Evolutionary conservation across 495 filamentous ascomycete genomes (phyloP), one percentile per base, ranked within the genome.

Genomic region (Clavariopsis aquatica): DNA sequence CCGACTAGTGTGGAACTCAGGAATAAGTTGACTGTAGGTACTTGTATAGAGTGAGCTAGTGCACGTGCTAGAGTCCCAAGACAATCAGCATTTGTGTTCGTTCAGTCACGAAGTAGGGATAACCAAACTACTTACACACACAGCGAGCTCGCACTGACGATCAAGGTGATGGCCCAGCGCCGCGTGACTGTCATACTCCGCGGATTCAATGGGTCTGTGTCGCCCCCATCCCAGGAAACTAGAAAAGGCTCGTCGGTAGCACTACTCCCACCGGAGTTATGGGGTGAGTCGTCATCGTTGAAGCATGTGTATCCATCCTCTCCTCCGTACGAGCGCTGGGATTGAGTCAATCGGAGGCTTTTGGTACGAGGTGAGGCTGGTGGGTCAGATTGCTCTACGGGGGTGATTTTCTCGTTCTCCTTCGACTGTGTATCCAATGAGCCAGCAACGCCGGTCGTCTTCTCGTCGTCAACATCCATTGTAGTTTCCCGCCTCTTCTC

Each of bases 41-140:
- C 84, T 84, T 1, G 92, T 93, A 72, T 98, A 97, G 70, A 96
- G 86, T 1, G 92, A 93, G 22, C 89, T 93, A 1, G 91, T 84
- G 73, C 90, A 93, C 6, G 93, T 97, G 52, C 90, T 93, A 71
- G 4, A 8, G 19, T 27, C 45, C 17, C 8, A 8, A 22, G 2
- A 27, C 17, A 23, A 22, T 23, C 19, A 54, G 29, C 24, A 8
- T n/a, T 6, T 8, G 26, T 9, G 49, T 26, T 8, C 49, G 20
- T 54, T 8, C 24, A n/a, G 43, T 22, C 22, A 5, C 20, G 49
- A 17, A 17, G 23, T 55, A 19, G 13, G 7, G 1, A 24, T 23
- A 45, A 20, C 12, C 20, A 27, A 49, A 49, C 7, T 49, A 29
- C 12, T 82, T 81, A 93, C 91, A 96, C 93, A 75, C 90, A 93